Percentiles rank a stretch among this genome's conserved stretches.
phyloP scores from a whole-genome alignment of 1,284 basidiomycete genomes.

The Tranzscheliella williamsii region DNA sequence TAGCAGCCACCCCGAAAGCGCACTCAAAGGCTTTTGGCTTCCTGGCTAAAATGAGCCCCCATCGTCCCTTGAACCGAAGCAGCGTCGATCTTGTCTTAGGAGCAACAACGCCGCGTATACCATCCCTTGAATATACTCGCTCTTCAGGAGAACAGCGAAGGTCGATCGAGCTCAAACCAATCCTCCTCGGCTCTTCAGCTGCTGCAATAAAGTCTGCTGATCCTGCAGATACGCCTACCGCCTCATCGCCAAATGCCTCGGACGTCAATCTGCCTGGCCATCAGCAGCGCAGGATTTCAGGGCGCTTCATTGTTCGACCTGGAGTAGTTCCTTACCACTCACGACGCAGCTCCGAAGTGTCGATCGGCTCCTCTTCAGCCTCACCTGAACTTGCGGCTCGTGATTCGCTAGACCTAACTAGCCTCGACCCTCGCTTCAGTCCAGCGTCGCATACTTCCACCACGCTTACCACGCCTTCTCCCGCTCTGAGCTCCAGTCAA shows the following conservation, averaged over 20 bases:
- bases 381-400: conserved; percentile 7
- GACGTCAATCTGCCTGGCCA: conserved; percentile 3
- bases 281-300: conserved; percentile 9
- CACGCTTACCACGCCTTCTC: conserved; percentile 30
- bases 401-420: conserved; percentile 15
- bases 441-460: conserved; percentile 21
- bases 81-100: conserved; percentile 7
- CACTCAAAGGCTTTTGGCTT: conserved; percentile 21
- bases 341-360: conserved; percentile 17
- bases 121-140: conserved; percentile 11
- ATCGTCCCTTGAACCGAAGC: conserved; percentile 10
- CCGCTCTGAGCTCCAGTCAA: conserved; percentile 15
- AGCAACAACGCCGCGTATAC: not conserved
- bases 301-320: conserved; percentile 5
- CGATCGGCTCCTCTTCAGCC: conserved; percentile 14
- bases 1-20: conserved; percentile 3
- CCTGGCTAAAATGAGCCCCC: conserved; percentile 21
- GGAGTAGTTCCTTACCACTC: conserved; percentile 36
- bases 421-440: conserved; percentile 12
- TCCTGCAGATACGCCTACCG: too few relatives aligned
- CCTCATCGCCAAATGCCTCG: not conserved
- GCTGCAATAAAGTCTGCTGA: too few relatives aligned
- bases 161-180: conserved; percentile 25
- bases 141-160: conserved; percentile 19
- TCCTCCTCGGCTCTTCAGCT: conserved; percentile 18